phyloP scores from a whole-genome alignment of 2,329 filamentous ascomycete genomes.

The Cytospora mali region DNA sequence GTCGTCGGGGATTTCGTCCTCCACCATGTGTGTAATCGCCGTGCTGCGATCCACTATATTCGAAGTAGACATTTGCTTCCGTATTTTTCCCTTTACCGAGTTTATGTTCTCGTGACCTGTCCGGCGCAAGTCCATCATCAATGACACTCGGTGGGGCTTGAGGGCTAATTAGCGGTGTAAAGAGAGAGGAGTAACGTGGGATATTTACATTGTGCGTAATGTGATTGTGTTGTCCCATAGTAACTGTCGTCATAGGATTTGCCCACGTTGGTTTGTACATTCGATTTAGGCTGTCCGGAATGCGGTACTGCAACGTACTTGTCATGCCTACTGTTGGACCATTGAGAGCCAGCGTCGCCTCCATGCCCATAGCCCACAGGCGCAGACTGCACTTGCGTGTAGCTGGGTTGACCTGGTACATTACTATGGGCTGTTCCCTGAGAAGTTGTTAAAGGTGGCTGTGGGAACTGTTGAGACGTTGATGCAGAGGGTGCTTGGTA shows the following conservation, averaged over 20 bases:
- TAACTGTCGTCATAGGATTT: neutral
- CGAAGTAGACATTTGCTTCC: conserved; percentile 2
- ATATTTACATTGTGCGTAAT: neutral
- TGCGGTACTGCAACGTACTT: neutral
- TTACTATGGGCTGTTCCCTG: neutral
- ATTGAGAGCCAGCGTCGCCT: neutral
- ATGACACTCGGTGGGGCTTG: neutral
- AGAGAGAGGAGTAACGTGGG: neutral
- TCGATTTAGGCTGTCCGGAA: neutral
- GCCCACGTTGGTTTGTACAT: too few relatives aligned
- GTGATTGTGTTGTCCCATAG: neutral
- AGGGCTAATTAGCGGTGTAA: neutral
- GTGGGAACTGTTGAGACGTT: neutral
- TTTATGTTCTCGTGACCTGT: conserved; percentile 15
- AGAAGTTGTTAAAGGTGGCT: neutral
- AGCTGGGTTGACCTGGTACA: too few relatives aligned
- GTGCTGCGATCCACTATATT: neutral
- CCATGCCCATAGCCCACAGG: neutral
- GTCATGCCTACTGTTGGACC: neutral
- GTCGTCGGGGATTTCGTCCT: neutral
- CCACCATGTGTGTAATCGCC: neutral
- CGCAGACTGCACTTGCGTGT: too few relatives aligned
- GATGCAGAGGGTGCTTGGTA: neutral
- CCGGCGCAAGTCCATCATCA: neutral
- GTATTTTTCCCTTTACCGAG: conserved; percentile 8